Conservation (phyloP, 1,284 basidiomycete species). For the Leccinum pallidistipes region DNA sequence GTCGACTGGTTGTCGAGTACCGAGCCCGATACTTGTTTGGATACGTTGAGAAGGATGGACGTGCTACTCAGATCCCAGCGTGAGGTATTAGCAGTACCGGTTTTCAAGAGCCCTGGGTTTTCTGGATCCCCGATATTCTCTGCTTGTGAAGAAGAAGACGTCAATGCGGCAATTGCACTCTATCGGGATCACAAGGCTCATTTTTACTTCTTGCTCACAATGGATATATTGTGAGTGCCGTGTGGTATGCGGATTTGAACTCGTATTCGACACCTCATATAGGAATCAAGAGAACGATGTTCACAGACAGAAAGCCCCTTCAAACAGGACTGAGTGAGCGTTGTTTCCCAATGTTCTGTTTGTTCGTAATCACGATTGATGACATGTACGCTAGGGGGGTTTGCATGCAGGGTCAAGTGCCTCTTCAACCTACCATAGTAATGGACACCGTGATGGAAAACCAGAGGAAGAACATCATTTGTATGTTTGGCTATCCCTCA, state of each 20-base stretch:
- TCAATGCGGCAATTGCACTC: neutral
- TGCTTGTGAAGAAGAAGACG: neutral
- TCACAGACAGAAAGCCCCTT: neutral
- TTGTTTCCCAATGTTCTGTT: no score
- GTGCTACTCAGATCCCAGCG: neutral
- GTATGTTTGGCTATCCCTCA: neutral
- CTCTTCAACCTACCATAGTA: neutral
- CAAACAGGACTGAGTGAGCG: neutral
- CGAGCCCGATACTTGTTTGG: conserved; percentile 10
- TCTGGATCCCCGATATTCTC: neutral
- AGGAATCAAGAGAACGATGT: neutral
- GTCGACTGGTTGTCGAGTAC: conserved; percentile 10
- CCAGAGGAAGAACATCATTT: neutral
- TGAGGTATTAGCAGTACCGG: neutral
- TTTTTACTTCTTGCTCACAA: neutral
- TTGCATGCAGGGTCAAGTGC: neutral
- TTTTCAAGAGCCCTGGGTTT: neutral
- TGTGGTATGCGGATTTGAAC: neutral
- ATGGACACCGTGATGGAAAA: no score
- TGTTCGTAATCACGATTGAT: neutral
- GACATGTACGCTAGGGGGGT: neutral
- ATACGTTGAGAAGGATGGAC: neutral
- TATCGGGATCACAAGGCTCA: neutral
- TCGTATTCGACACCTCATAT: neutral
- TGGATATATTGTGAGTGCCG: neutral